Conservation (phyloP, 2,329 filamentous ascomycete genomes). For the Cadophora gregata region DNA sequence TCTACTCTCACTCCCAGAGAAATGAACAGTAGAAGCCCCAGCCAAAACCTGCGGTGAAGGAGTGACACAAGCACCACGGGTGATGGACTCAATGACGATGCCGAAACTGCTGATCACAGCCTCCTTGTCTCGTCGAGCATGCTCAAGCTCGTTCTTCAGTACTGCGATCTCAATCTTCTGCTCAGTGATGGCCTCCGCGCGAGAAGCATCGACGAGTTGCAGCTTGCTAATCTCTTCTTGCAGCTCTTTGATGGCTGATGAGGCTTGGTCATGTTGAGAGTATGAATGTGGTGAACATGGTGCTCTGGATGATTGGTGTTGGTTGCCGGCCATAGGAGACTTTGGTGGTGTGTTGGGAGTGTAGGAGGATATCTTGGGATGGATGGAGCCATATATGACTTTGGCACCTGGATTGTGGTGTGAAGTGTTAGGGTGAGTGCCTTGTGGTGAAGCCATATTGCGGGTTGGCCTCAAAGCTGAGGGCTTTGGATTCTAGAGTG, state of each 20-base stretch:
- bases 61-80: slow-evolving; percentile 3
- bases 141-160: slow-evolving; percentile 36
- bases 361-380: background rate
- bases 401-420: slow-evolving; percentile 9
- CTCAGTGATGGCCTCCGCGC: slow-evolving; percentile 21
- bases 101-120: slow-evolving; percentile 26
- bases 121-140: slow-evolving; percentile 33
- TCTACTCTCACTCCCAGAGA: background rate
- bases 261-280: background rate
- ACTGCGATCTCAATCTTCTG: slow-evolving; percentile 34
- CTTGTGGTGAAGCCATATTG: slow-evolving; percentile 5
- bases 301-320: background rate
- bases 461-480: background rate
- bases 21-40: background rate
- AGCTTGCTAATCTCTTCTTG: background rate
- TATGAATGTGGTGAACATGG: background rate
- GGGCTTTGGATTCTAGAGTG: background rate
- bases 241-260: background rate
- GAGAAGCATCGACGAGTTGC: background rate
- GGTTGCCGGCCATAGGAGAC: background rate
- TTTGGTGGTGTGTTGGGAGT: background rate
- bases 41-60: background rate
- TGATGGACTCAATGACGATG: slow-evolving; percentile 27
- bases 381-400: background rate
- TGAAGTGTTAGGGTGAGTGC: background rate